Evolutionary conservation across 2,329 filamentous ascomycete genomes (phyloP).

Genomic region (Rutstroemia sydowiana): DNA sequence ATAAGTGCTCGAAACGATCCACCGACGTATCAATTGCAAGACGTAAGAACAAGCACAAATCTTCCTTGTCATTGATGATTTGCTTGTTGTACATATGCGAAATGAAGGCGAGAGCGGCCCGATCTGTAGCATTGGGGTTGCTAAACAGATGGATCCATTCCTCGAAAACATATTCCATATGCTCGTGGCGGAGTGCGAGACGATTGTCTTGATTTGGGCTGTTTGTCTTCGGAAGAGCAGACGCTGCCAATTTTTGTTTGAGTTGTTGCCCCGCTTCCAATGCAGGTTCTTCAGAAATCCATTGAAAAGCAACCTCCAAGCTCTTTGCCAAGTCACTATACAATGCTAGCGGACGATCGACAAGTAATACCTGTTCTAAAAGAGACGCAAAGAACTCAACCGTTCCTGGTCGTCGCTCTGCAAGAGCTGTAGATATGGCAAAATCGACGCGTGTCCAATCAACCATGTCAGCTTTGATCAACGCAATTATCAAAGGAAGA

Average conservation of each 20-base stretch:
- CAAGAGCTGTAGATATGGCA: constrained; percentile 65
- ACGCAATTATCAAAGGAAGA: constrained; percentile 48
- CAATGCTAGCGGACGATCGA: constrained; percentile 68
- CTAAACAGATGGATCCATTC: constrained; percentile 86
- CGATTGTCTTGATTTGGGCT: constrained; percentile 50
- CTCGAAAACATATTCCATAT: constrained; percentile 91
- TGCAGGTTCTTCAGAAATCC: constrained; percentile 67
- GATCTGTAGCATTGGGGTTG: constrained; percentile 68
- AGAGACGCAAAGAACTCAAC: constrained; percentile 75
- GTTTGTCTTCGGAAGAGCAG: constrained; percentile 46
- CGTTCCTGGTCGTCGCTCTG: constrained; percentile 61
- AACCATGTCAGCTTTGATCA: constrained; percentile 53
- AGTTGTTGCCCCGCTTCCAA: constrained; percentile 62
- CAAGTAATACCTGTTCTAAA: constrained; percentile 71
- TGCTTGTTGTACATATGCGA: constrained; percentile 72
- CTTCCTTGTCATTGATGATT: constrained; percentile 66
- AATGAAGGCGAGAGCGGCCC: constrained; percentile 67
- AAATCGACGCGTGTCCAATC: constrained; percentile 61
- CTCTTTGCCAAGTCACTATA: constrained; percentile 82
- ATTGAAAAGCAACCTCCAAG: constrained; percentile 71
- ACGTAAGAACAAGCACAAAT: constrained; percentile 72
- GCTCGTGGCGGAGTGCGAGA: constrained; percentile 58
- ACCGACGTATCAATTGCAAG: constrained; percentile 74
- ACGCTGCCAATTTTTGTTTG: constrained; percentile 54
- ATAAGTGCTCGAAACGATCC: constrained; percentile 66